Conservation (phyloP, 768 basidiomycete genomes). For the Saitozyma podzolica region DNA sequence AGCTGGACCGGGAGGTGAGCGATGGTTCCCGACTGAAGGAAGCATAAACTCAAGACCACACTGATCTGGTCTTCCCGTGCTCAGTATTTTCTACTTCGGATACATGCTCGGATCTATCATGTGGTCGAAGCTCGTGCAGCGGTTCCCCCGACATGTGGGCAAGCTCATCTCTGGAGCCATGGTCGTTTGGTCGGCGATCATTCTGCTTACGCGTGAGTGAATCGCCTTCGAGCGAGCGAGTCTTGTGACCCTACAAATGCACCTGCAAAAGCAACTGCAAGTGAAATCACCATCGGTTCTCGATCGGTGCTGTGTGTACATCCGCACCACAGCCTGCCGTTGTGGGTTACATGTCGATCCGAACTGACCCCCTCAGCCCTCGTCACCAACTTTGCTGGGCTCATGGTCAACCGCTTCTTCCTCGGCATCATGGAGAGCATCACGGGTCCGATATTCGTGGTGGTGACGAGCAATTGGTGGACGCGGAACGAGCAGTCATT, state of each 20-base stretch:
- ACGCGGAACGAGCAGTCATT: constrained; percentile 6
- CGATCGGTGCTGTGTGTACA: too few species aligned
- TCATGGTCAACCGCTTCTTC: constrained; percentile 15
- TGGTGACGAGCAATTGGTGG: constrained; percentile 9
- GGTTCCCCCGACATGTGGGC: constrained; percentile 5
- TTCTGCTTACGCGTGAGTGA: constrained; percentile 10
- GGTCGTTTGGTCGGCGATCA: constrained; percentile 6
- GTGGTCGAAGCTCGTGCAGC: constrained; percentile 10
- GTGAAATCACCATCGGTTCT: too few species aligned
- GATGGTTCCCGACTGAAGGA: too few species aligned
- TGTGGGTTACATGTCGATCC: too few species aligned
- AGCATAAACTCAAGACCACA: background rate
- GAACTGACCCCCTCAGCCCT: background rate
- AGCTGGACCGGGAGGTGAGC: constrained; percentile 13
- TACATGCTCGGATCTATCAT: constrained; percentile 3
- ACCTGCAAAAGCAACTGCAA: too few species aligned
- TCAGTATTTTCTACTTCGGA: too few species aligned
- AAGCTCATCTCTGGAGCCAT: constrained; percentile 5
- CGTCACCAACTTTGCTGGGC: constrained; percentile 2
- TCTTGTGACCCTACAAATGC: background rate
- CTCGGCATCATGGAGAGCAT: constrained; percentile 6
- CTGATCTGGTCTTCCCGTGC: background rate
- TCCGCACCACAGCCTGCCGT: too few species aligned
- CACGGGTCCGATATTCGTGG: constrained; percentile 2
- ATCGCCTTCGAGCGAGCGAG: background rate